Base-by-base conservation (phyloP, 176 grass and related monocot species). In the Eragrostis nindensis region DNA sequence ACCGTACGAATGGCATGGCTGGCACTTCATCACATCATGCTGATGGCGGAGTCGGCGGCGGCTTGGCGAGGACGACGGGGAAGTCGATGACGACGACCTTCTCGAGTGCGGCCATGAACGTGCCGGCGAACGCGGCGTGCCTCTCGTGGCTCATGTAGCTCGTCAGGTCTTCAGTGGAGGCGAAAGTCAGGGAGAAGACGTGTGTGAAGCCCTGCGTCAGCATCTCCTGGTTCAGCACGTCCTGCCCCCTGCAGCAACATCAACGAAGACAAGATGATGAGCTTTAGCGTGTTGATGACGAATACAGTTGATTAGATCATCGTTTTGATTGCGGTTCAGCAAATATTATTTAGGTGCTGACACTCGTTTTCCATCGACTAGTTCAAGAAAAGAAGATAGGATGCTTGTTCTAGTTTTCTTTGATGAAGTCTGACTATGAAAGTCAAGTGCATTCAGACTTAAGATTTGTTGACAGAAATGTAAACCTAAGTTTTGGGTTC, bases 61-160 rank as follows among this genome's bases (percentile, higher is more conserved):
- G 77, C 77, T 92, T 90, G 84, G 74, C 63, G 12, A 83, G 8
- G 55, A 95, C 78, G 54, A 66, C 70, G 49, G 92, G 87, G 46
- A 92, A 92, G 68, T 95, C 92, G 52, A 95, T 29, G 44, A 85
- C 84, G 79, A 90, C 48, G 24, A 90, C 78, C 82, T 90, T 90
- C 27, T 92, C 93, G 84, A 88, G 26, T 7, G 71, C 87, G 22
- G 90, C 82, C 70, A 82, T 85, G 85, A 92, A 92, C 47, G 75
- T 86, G 54, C 75, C 80, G 9, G 83, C 90, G 26, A 88, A 92
- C 0, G 78, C 79, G 24, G 41, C 38, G 67, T 92, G 94, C 41
- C 68, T 89, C 39, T 85, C 86, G 36, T 93, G 94, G 47, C 54
- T 81, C 62, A 85, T 71, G 83, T 72, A 93, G 43, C 24, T 41